phyloP scores from a whole-genome alignment of 805 yeast genomes.

The Candida boidinii region DNA sequence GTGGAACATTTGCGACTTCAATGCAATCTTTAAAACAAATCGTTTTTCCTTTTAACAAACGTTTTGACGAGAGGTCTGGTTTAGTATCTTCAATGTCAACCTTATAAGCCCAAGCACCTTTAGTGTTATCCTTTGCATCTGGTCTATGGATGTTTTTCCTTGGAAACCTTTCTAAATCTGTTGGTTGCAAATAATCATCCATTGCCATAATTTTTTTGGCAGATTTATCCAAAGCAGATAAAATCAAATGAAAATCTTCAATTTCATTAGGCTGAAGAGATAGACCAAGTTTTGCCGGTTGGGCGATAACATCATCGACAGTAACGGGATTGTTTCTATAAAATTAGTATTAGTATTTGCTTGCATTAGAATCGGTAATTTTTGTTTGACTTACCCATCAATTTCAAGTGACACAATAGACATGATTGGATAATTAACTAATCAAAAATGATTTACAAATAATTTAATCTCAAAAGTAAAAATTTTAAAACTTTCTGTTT shows the following conservation, averaged over 20 bases:
- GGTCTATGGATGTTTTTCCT: conserved; percentile 20
- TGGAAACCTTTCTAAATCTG: conserved; percentile 24
- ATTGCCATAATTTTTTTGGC: conserved; percentile 14
- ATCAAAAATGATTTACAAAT: too few species aligned
- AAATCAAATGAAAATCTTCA: conserved; percentile 16
- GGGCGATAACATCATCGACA: conserved; percentile 12
- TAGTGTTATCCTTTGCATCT: conserved; percentile 13
- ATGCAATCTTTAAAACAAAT: conserved; percentile 28
- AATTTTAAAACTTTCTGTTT: too few species aligned
- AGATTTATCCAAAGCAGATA: conserved; percentile 21
- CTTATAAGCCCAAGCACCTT: conserved; percentile 25
- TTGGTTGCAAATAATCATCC: conserved; percentile 23
- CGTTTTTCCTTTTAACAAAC: conserved; percentile 19
- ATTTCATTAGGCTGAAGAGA: conserved; percentile 13
- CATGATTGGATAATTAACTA: conserved; percentile 2
- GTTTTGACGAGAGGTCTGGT: conserved; percentile 22
- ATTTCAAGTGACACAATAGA: conserved; percentile 13
- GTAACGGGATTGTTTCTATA: conserved; percentile 18
- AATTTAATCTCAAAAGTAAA: too few species aligned
- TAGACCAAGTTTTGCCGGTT: conserved; percentile 17
- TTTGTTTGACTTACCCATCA: conserved; percentile 7
- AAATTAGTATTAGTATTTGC: conserved; percentile 2
- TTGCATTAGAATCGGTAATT: too few species aligned
- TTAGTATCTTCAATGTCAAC: conserved; percentile 19
- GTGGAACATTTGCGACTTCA: conserved; percentile 27